Conservation (phyloP, 129 eudicot genomes). For the Heracleum sosnowskyi region DNA sequence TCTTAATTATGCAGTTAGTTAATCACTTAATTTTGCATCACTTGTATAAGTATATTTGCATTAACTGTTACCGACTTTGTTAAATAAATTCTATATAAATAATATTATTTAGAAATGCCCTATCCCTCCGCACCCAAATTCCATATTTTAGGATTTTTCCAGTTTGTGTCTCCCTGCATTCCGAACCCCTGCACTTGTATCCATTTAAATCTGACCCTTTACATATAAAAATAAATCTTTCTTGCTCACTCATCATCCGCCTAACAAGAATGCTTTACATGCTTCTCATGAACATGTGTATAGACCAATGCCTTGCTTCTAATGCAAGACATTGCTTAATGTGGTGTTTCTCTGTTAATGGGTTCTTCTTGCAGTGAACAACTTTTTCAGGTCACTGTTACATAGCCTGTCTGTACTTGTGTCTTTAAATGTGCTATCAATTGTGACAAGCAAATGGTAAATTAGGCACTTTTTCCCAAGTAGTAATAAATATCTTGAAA, state of each 20-base stretch:
- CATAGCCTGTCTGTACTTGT: background rate
- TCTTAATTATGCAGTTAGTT: background rate
- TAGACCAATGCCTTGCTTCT: background rate
- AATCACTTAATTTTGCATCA: background rate
- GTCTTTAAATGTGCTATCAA: background rate
- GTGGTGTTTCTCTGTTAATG: background rate
- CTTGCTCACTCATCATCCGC: background rate
- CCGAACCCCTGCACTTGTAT: background rate
- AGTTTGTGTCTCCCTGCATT: background rate
- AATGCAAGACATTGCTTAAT: background rate
- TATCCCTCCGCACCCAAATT: background rate
- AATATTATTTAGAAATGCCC: too few relatives aligned
- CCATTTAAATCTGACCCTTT: background rate
- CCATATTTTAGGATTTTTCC: background rate
- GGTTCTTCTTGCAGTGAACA: background rate
- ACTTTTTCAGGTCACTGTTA: background rate
- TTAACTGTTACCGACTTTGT: background rate
- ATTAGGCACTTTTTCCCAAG: background rate
- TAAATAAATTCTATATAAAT: too few relatives aligned
- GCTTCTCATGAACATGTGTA: background rate
- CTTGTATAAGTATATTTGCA: too few relatives aligned
- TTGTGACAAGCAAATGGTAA: slow-evolving; percentile 1
- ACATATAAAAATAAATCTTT: background rate
- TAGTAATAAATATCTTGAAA: background rate
- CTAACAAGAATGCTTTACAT: background rate